These are phyloP conservation scores for Sodiomyces alkalinus DNA, from an alignment of 2,329 filamentous ascomycete species.

Conservation along the genomic window DNA sequence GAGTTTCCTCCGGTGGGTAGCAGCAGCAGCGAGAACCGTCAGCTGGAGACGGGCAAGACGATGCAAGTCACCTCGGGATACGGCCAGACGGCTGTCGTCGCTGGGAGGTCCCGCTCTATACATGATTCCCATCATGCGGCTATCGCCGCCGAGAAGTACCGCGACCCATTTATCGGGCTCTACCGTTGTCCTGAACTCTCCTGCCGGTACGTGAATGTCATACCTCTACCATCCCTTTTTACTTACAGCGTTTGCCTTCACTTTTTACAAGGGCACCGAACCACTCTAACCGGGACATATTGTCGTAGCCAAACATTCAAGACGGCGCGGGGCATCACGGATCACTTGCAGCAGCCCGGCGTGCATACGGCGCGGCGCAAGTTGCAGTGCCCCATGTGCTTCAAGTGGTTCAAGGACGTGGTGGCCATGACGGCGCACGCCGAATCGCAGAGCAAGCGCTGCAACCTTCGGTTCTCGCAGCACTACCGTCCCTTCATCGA, in stretches of 20 bases:
- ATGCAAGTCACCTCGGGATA: not conserved
- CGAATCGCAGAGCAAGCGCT: slow-evolving; percentile 26
- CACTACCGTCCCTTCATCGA: slow-evolving; percentile 21
- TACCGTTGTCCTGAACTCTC: slow-evolving; percentile 14
- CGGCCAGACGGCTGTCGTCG: slow-evolving; percentile 7
- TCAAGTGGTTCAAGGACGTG: slow-evolving; percentile 22
- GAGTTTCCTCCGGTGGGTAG: slow-evolving; percentile 1
- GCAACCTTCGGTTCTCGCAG: slow-evolving; percentile 25
- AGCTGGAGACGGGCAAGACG: not conserved
- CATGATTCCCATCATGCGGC: too few species aligned
- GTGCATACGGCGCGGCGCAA: slow-evolving; percentile 18
- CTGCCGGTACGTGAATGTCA: slow-evolving; percentile 27
- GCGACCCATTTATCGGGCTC: too few species aligned
- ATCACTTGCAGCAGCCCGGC: slow-evolving; percentile 27
- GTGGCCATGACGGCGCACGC: slow-evolving; percentile 30
- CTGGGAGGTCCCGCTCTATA: slow-evolving; percentile 9
- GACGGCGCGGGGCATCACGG: slow-evolving; percentile 14
- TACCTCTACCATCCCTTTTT: too few species aligned
- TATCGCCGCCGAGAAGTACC: too few species aligned
- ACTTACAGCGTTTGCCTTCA: too few species aligned
- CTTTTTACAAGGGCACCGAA: too few species aligned
- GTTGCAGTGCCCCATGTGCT: slow-evolving; percentile 30
- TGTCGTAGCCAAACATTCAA: slow-evolving; percentile 29
- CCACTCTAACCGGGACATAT: too few species aligned
- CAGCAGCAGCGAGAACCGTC: not conserved